Evolutionary conservation across 73 alveolate species (phyloP), one percentile per base, ranked within the genome.

Genomic region (Paraurostyla sp.): DNA sequence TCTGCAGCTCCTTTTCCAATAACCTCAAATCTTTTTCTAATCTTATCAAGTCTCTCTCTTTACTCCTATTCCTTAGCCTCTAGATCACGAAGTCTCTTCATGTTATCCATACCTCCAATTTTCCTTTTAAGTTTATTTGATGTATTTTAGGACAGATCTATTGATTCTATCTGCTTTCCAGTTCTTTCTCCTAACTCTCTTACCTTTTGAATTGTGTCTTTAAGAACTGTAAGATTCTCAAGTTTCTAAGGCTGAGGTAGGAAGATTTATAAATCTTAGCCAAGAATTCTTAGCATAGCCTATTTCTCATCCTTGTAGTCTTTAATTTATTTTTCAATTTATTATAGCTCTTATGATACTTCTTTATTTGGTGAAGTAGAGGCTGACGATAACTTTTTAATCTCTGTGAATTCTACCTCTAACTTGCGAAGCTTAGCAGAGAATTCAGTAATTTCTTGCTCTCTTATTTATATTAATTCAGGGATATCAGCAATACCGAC

Each of bases 1-100:
- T 78, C 89, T 29, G 33, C 27, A 7, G 89, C 89, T 4, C 89
- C 89, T 36, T 35, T 78, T 7, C 78, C 62, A 23, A 78, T 78
- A 3, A 29, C 33, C 42, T 78, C 78, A 35, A 78, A 54, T 25
- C 76, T 50, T 29, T 54, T 32, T 40, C 46, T 54, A 0, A 78
- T 7, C 20, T 7, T 6, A 6, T 50, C 80, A 0, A 78, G 30
- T 54, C 89, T 78, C 0, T 13, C 16, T 2, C 56, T 48, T 27
- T 48, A 46, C 16, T 49, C 71, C 11, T 43, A 41, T 73, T 73
- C 68, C 20, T 38, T 49, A 25, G 13, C 0, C 30, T 48, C 71
- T 9, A 73, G 22, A 22, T 73, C 65, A 27, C 27, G 42, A 1
- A 48, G 32, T 49, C 86, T 73, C 30, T 49, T 73, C 4, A 56